phyloP scores from a whole-genome alignment of 148 eudicot species.

The Euryodendron excelsum region DNA sequence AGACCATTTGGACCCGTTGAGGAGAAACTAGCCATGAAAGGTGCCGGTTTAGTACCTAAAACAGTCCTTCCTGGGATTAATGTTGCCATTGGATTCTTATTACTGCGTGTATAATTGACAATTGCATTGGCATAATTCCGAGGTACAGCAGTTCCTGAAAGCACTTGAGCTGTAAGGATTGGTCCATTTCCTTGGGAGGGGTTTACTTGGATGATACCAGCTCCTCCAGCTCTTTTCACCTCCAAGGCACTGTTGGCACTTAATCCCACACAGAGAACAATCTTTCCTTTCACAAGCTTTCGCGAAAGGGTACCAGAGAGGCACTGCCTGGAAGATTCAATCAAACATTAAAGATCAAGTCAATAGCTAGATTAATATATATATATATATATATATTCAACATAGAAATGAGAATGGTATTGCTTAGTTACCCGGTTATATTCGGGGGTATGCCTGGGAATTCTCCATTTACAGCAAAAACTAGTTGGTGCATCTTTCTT shows the following conservation, averaged over 20 bases:
- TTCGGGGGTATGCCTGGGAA: neutral
- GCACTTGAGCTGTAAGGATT: slow-evolving; percentile 9
- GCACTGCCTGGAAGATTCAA: slow-evolving; percentile 12
- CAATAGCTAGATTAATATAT: neutral
- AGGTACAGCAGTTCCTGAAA: slow-evolving; percentile 11
- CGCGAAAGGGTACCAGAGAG: slow-evolving; percentile 16
- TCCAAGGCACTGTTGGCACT: neutral
- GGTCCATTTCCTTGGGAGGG: slow-evolving; percentile 9
- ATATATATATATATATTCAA: no score
- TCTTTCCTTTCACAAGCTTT: slow-evolving; percentile 17
- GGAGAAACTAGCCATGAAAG: slow-evolving; percentile 22
- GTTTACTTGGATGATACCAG: slow-evolving; percentile 12
- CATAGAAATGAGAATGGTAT: neutral
- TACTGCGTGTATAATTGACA: slow-evolving; percentile 8
- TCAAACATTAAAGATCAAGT: neutral
- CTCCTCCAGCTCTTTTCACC: slow-evolving; percentile 25
- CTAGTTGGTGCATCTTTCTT: slow-evolving; percentile 18
- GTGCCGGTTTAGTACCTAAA: slow-evolving; percentile 13
- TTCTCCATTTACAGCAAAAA: slow-evolving; percentile 16
- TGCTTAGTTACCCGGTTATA: slow-evolving; percentile 13
- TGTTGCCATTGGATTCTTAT: slow-evolving; percentile 13
- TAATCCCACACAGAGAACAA: slow-evolving; percentile 16
- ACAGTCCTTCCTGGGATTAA: slow-evolving; percentile 11
- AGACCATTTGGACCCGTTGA: slow-evolving; percentile 17
- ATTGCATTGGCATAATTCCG: neutral